These are phyloP conservation scores for Luvunga scandens DNA, from an alignment of 345 rosid species.

Conservation along the genomic window DNA sequence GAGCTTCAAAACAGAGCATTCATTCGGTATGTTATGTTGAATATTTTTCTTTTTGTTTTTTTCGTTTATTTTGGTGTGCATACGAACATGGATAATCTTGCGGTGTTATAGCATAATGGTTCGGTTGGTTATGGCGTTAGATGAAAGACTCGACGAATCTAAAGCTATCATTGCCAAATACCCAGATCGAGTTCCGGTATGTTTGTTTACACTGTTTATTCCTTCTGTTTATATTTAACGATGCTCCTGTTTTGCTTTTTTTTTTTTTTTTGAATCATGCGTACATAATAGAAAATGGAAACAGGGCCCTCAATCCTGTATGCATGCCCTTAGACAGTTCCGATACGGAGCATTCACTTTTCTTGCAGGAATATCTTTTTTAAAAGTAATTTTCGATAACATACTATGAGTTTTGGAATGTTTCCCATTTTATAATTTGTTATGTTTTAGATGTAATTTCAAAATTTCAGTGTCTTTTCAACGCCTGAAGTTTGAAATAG, in stretches of 20 bases:
- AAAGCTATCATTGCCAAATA: slow-evolving; percentile 49
- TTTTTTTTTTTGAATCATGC: background rate
- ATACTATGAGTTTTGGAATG: background rate
- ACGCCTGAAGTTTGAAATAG: background rate
- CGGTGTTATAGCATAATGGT: background rate
- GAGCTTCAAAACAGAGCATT: slow-evolving; percentile 33
- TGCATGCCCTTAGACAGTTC: background rate
- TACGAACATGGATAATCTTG: background rate
- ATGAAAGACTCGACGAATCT: slow-evolving; percentile 60
- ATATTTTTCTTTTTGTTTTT: background rate
- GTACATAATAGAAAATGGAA: background rate
- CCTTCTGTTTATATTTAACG: background rate
- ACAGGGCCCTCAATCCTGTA: background rate
- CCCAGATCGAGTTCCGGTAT: slow-evolving; percentile 71
- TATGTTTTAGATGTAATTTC: background rate
- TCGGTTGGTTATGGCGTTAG: slow-evolving; percentile 23
- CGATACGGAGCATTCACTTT: background rate
- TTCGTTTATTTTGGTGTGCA: background rate
- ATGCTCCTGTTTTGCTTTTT: background rate
- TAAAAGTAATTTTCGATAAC: no score
- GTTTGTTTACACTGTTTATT: background rate
- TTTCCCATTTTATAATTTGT: background rate
- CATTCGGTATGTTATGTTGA: slow-evolving; percentile 32
- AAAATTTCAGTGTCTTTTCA: background rate
- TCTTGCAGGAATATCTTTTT: no score